Base-by-base conservation (phyloP, 176 grass and related monocot species). In the Cenchrus fungigraminus region DNA sequence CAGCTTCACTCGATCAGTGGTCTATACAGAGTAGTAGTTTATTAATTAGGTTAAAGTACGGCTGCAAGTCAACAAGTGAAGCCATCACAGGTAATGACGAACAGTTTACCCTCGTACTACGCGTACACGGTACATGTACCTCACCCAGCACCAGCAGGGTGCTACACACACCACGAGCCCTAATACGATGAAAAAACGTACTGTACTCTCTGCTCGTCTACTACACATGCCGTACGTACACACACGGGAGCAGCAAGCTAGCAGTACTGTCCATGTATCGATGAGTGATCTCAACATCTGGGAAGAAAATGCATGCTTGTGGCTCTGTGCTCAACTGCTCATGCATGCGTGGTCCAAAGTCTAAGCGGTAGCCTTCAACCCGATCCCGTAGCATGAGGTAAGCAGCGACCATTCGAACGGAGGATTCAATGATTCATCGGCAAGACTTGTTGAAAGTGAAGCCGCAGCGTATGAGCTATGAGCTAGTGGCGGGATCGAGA, bases 311-410 rank as follows among this genome's bases (percentile, higher is more conserved):
- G 4, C 2, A 40, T 40, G 37, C 55, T 19, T 46, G 45, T 46
- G 45, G 37, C 6, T 45, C 0, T 17, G 43, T 71, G 42, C 37
- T 40, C 45, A 7, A 12, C 49, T 51, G 1, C 52, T 53, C 52
- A 14, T 4, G 2, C 43, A 6, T 12, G n/a, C 6, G 29, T 68
- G 31, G 32, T 29, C 65, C 34, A 17, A 15, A 77, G 56, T 77
- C 59, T 59, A 51, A 19, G 16, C 44, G 44, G 31, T 68, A 80
- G 77, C 60, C 61, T 49, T 66, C 61, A 79, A 28, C 60, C 37
- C 12, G 29, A 69, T 44, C 66, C 10, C 3, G n/a, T 57, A 20
- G 55, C 55, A 9, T 6, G 16, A 5, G 28, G 20, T 17, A 40
- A 8, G 28, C 9, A n/a, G 17, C 42, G 44, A 40, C 60, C 25